These are phyloP conservation scores for Phaeolepiota aurea DNA, from an alignment of 768 basidiomycete species.

Conservation along the genomic window DNA sequence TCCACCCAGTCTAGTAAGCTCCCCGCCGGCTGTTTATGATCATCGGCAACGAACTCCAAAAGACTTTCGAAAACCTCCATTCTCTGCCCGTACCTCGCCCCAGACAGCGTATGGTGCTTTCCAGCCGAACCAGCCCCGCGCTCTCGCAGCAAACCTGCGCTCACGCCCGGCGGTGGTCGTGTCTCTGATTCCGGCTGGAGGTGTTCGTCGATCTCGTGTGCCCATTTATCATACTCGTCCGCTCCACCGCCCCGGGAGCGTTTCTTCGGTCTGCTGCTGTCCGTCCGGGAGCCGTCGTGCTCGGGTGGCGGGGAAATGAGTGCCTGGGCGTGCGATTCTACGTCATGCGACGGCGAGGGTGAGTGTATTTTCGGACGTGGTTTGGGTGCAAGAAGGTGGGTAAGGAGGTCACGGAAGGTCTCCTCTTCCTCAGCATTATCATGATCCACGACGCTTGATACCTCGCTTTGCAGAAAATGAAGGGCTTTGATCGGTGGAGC, in stretches of 20 bases:
- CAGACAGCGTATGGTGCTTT: slow-evolving; percentile 19
- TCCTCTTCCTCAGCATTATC: slow-evolving; percentile 50
- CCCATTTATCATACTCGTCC: too few relatives aligned
- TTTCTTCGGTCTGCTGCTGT: slow-evolving; percentile 26
- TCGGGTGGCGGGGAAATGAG: slow-evolving; percentile 8
- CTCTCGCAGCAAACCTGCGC: too few relatives aligned
- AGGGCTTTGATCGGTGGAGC: slow-evolving; percentile 55
- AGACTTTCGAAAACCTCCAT: slow-evolving; percentile 64
- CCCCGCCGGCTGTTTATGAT: slow-evolving; percentile 59
- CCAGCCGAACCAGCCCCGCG: too few relatives aligned
- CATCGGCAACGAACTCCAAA: slow-evolving; percentile 52
- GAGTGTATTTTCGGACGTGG: slow-evolving; percentile 4
- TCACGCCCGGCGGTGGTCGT: slow-evolving; percentile 5
- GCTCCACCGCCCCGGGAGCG: slow-evolving; percentile 32
- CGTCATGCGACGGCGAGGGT: slow-evolving; percentile 7
- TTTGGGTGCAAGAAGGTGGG: slow-evolving; percentile 46
- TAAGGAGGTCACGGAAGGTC: slow-evolving; percentile 56
- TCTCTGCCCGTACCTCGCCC: slow-evolving; percentile 51
- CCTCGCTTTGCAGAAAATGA: slow-evolving; percentile 60
- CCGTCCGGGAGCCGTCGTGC: slow-evolving; percentile 21
- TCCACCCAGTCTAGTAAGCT: slow-evolving; percentile 60
- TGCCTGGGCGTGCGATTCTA: slow-evolving; percentile 2
- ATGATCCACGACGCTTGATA: slow-evolving; percentile 68
- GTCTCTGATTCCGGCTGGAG: slow-evolving; percentile 9
- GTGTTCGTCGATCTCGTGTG: too few relatives aligned